Conservation (phyloP, 75 land plant genomes). For the Pseudotsuga menziesii region DNA sequence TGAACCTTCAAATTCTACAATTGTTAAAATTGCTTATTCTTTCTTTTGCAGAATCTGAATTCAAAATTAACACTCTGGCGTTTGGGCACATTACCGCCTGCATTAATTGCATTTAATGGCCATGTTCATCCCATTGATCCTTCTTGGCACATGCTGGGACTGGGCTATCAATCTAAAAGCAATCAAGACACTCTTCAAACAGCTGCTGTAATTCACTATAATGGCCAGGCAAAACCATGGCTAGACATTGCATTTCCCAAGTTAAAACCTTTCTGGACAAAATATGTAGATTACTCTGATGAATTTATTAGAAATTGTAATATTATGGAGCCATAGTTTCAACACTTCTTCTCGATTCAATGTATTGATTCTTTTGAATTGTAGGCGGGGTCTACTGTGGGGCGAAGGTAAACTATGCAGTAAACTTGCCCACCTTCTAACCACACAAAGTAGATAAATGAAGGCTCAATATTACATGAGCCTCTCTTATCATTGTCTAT, state of each 20-base stretch:
- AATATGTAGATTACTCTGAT: constrained; percentile 69
- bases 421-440: constrained; percentile 9
- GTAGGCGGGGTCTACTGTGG: not conserved
- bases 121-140: constrained; percentile 63
- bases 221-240: constrained; percentile 97
- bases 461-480: constrained; percentile 15
- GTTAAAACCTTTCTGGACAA: constrained; percentile 69
- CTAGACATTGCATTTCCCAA: constrained; percentile 79
- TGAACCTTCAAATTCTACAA: not conserved
- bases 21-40: not conserved
- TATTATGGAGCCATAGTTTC: constrained; percentile 31
- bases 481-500: constrained; percentile 14
- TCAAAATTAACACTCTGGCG: constrained; percentile 81
- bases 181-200: constrained; percentile 33
- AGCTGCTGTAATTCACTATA: constrained; percentile 87
- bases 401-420: not conserved
- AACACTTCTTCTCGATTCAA: constrained; percentile 3
- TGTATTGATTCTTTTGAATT: constrained; percentile 6
- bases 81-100: constrained; percentile 87
- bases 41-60: constrained; percentile 62
- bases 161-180: constrained; percentile 62
- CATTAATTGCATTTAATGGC: constrained; percentile 86
- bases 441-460: constrained; percentile 2
- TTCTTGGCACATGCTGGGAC: constrained; percentile 83
- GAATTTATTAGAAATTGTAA: constrained; percentile 77